Evolutionary conservation across 768 basidiomycete genomes (phyloP).

Genomic region (Suillus alpinus): DNA sequence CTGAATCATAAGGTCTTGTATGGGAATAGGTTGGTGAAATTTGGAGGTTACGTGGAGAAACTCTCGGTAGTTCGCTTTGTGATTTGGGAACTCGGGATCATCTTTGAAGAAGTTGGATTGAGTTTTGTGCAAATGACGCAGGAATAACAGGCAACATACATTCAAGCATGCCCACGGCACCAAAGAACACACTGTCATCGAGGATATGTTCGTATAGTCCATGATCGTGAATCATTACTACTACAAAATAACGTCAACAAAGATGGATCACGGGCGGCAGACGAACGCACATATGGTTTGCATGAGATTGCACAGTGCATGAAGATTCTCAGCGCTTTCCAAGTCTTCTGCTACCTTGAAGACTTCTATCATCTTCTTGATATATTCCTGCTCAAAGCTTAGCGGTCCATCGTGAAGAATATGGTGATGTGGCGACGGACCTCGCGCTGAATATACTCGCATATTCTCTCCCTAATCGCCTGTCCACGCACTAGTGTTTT

Average conservation of each 20-base stretch:
- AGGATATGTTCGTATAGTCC: conserved; percentile 92
- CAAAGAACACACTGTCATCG: conserved; percentile 88
- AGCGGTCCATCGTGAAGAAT: conserved; percentile 11
- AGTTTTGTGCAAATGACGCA: conserved; percentile 8
- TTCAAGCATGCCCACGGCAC: conserved; percentile 95
- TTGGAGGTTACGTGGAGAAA: conserved; percentile 81
- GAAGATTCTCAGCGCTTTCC: conserved; percentile 86
- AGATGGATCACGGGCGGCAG: neutral
- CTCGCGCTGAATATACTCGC: conserved; percentile 84
- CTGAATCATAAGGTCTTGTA: conserved; percentile 71
- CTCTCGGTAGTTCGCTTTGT: conserved; percentile 96
- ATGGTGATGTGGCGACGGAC: conserved; percentile 40
- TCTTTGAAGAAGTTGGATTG: conserved; percentile 47
- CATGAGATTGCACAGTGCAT: conserved; percentile 88
- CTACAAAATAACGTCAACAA: conserved; percentile 38
- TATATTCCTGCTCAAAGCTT: conserved; percentile 62
- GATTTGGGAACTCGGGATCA: conserved; percentile 94
- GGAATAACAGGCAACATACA: conserved; percentile 52
- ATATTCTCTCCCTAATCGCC: conserved; percentile 75
- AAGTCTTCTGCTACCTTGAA: conserved; percentile 89
- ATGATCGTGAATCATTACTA: conserved; percentile 96
- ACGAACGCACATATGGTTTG: conserved; percentile 81
- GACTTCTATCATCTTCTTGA: conserved; percentile 81
- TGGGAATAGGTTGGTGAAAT: conserved; percentile 86
- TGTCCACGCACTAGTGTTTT: conserved; percentile 73